Percentiles rank a stretch among this genome's conserved stretches.
Conservation (phyloP, 331 rosid genomes). For the Phaseolus coccineus region DNA sequence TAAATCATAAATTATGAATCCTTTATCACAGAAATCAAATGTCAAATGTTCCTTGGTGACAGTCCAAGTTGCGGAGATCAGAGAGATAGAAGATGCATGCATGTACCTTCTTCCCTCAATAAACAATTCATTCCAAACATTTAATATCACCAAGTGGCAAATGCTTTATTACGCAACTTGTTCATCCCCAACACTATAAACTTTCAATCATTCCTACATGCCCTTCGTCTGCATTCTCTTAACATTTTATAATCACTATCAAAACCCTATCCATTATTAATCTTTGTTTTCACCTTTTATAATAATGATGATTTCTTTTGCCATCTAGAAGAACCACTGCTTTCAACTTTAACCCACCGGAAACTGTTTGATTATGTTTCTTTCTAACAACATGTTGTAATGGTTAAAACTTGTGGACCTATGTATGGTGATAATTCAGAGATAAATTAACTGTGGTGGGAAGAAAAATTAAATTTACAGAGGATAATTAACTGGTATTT, state of each 20-base stretch:
- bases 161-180: slow-evolving; percentile 42
- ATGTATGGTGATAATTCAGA: background rate
- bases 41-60: slow-evolving; percentile 29
- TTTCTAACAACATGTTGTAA: background rate
- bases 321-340: background rate
- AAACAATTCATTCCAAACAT: slow-evolving; percentile 18
- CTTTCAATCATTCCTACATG: slow-evolving; percentile 34
- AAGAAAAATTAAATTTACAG: background rate
- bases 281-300: background rate
- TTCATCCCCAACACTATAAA: background rate
- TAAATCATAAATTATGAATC: background rate
- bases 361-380: background rate
- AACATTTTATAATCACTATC: background rate
- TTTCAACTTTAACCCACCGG: too few species aligned
- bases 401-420: background rate
- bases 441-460: background rate
- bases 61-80: slow-evolving; percentile 28
- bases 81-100: slow-evolving; percentile 46
- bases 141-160: slow-evolving; percentile 48
- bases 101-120: slow-evolving; percentile 41
- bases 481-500: too few species aligned
- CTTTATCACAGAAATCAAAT: slow-evolving; percentile 20
- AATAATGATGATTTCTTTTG: background rate
- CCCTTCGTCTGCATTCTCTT: slow-evolving; percentile 23
- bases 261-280: background rate